A percentile compares a stretch with the other conserved stretches of the same genome.
phyloP scores from a whole-genome alignment of 169 alveolate species.

The Eimeria brunetti region DNA sequence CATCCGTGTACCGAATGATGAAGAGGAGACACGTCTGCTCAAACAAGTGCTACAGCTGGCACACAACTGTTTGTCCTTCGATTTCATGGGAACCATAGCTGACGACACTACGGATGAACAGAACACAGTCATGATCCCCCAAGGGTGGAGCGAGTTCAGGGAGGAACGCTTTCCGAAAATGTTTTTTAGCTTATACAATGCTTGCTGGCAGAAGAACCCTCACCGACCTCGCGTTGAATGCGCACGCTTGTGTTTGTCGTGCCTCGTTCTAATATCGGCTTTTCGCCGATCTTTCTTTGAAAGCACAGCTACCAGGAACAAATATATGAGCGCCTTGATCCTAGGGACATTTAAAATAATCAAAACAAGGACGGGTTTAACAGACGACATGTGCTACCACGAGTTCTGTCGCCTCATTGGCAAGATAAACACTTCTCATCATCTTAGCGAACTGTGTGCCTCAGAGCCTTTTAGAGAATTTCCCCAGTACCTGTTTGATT shows the following conservation, averaged over 20 bases:
- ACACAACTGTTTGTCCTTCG: slow-evolving; percentile 93
- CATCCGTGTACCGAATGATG: slow-evolving; percentile 84
- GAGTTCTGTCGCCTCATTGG: slow-evolving; percentile 95
- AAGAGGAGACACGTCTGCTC: slow-evolving; percentile 89
- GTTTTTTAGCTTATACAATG: slow-evolving; percentile 89
- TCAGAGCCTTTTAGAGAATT: slow-evolving; percentile 89
- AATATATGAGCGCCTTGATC: slow-evolving; percentile 91
- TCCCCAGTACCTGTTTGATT: slow-evolving; percentile 92
- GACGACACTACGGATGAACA: slow-evolving; percentile 97
- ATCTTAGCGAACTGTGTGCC: slow-evolving; percentile 86
- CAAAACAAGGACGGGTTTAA: slow-evolving; percentile 91
- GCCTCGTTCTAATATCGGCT: slow-evolving; percentile 92
- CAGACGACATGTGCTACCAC: slow-evolving; percentile 94
- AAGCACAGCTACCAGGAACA: slow-evolving; percentile 90
- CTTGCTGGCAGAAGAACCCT: slow-evolving; percentile 82
- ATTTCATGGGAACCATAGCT: slow-evolving; percentile 96
- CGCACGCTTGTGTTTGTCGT: slow-evolving; percentile 91
- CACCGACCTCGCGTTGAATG: slow-evolving; percentile 84
- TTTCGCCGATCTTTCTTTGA: slow-evolving; percentile 93
- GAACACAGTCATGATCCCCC: slow-evolving; percentile 96
- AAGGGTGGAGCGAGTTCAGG: slow-evolving; percentile 92
- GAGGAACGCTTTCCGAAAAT: slow-evolving; percentile 90
- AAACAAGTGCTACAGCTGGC: slow-evolving; percentile 94
- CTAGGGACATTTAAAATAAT: slow-evolving; percentile 92
- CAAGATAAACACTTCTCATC: slow-evolving; percentile 93